phyloP scores from a whole-genome alignment of 352 stramenopile genomes.

The Phytophthora europaea region DNA sequence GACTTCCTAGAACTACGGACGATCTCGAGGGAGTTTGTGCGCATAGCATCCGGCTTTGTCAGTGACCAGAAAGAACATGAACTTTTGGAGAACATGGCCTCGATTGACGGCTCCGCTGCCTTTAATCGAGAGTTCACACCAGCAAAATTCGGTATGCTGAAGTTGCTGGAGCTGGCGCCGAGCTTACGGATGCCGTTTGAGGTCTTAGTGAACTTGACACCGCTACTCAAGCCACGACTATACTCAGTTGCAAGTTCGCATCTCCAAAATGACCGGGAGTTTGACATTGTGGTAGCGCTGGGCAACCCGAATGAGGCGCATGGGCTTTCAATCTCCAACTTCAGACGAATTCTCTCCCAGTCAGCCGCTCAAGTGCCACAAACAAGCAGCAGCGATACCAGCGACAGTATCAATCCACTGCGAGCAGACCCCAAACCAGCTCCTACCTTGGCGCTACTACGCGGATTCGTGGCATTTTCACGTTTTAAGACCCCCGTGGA shows the following conservation, averaged over 20 bases:
- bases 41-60: slow-evolving; percentile 64
- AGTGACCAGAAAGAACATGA: slow-evolving; percentile 51
- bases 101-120: slow-evolving; percentile 77
- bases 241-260: slow-evolving; percentile 96
- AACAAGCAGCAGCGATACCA: neutral
- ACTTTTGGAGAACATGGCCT: slow-evolving; percentile 52
- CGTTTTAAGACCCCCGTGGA: slow-evolving; percentile 91
- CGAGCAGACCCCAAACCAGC: neutral
- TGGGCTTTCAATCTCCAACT: slow-evolving; percentile 36
- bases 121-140: slow-evolving; percentile 88
- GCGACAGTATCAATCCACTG: neutral
- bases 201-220: slow-evolving; percentile 89
- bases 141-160: slow-evolving; percentile 72
- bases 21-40: slow-evolving; percentile 65
- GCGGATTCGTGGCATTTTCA: slow-evolving; percentile 89
- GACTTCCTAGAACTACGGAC: slow-evolving; percentile 93
- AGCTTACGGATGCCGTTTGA: slow-evolving; percentile 55
- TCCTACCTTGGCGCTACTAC: slow-evolving; percentile 30
- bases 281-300: slow-evolving; percentile 94
- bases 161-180: slow-evolving; percentile 78
- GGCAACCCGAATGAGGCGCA: slow-evolving; percentile 55
- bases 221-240: slow-evolving; percentile 89
- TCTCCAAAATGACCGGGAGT: slow-evolving; percentile 60
- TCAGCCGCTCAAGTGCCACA: neutral
- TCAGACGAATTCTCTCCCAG: slow-evolving; percentile 12